Evolutionary conservation across 441 rosid genomes (phyloP), one percentile per base, ranked within the genome.

Genomic region (Arabidopsis lyrata): DNA sequence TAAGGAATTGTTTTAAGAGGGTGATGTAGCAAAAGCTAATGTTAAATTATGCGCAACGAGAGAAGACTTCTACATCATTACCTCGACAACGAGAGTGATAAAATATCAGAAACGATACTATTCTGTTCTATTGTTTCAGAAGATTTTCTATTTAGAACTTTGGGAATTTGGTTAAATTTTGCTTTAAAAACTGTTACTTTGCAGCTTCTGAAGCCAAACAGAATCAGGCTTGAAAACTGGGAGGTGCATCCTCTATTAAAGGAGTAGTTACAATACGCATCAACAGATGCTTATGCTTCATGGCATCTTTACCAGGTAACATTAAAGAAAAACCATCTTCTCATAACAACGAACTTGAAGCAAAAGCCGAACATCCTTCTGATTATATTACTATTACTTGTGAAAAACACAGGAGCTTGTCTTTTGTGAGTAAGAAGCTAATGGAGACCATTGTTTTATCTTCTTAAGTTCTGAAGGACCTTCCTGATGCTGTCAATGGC

Each of bases 211-310:
- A 22, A 22, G 24, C 3, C 24, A 22, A 22, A 22, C 24, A 22
- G 24, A 22, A 22, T 22, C 24, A 22, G 24, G 24, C 24, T 22
- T 22, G 24, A 2, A 2, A 90, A 93, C 73, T 93, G 98, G 95
- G 96, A 91, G 77, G 73, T 16, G 13, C 53, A 38, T 67, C 63
- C 75, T 78, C 80, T 91, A 70, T 85, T 95, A 24, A 80, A 78
- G 79, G 63, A 72, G 22, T 89, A 93, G 80, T 81, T 86, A 39
- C 76, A 84, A 41, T 88, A 93, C 70, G 97, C 96, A 29, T 93
- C 97, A 56, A 91, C 94, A 0, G 98, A 93, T 84, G 96, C 96
- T 73, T 89, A 87, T 74, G 84, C 83, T 73, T 88, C 92, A 29
- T 91, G 96, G 96, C 87, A 88, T 83, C 83, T 91, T 56, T 83